These are phyloP conservation scores for Jaapia argillacea DNA, from an alignment of 768 basidiomycete species.

Conservation along the genomic window DNA sequence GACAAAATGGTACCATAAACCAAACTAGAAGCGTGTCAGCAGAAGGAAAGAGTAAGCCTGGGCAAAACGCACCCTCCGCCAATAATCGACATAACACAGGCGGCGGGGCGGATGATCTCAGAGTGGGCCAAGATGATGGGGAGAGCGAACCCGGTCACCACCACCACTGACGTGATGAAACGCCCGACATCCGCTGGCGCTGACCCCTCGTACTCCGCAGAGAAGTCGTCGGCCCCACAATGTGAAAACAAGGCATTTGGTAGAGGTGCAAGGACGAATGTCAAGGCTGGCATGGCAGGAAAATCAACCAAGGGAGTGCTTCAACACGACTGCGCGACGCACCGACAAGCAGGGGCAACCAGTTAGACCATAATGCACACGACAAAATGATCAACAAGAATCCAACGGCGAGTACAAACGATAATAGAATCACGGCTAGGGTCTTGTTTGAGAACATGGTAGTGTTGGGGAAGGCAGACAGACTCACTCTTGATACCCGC, in stretches of 20 bases:
- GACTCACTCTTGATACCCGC: conserved; percentile 65
- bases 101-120: conserved; percentile 71
- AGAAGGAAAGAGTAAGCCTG: neutral
- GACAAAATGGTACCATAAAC: conserved; percentile 89
- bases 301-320: neutral
- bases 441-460: neutral
- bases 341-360: conserved; percentile 97
- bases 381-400: conserved; percentile 96
- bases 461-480: neutral
- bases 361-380: conserved; percentile 93
- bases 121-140: conserved; percentile 91
- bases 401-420: conserved; percentile 96
- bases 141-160: conserved; percentile 88
- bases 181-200: conserved; percentile 82
- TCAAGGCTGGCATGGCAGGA: conserved; percentile 50
- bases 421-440: conserved; percentile 88
- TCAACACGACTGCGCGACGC: conserved; percentile 19
- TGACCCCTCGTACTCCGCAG: conserved; percentile 61
- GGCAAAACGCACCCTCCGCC: conserved; percentile 69
- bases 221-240: conserved; percentile 85
- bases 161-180: conserved; percentile 85
- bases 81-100: conserved; percentile 89
- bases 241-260: conserved; percentile 94
- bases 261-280: conserved; percentile 90
- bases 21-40: conserved; percentile 29